Percentiles rank a stretch among this genome's conserved stretches.
phyloP scores from a whole-genome alignment of 805 yeast genomes.

The Candida germanica region DNA sequence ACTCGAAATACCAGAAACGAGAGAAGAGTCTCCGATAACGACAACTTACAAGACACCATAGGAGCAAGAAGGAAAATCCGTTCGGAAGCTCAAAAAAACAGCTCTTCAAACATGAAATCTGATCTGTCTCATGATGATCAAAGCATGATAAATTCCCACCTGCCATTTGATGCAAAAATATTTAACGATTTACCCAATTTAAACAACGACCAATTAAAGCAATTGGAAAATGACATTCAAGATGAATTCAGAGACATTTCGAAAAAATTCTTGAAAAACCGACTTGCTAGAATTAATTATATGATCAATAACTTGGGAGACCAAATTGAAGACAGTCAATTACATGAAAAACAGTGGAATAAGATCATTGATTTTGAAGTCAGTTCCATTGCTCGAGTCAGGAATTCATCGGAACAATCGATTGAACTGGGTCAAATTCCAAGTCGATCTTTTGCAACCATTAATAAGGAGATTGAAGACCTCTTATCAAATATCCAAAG shows the following conservation, averaged over 20 bases:
- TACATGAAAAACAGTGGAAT: slow-evolving; percentile 10
- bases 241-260: slow-evolving; percentile 9
- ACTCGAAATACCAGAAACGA: no score
- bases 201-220: slow-evolving; percentile 9
- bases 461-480: slow-evolving; percentile 30
- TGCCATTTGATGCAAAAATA: background rate
- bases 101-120: background rate
- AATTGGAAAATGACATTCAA: slow-evolving; percentile 9
- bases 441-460: slow-evolving; percentile 20
- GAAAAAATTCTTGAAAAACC: slow-evolving; percentile 7
- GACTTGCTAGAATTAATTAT: slow-evolving; percentile 10
- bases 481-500: slow-evolving; percentile 28
- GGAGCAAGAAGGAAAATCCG: no score
- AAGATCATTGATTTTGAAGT: slow-evolving; percentile 31
- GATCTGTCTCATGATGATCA: background rate
- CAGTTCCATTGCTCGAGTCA: slow-evolving; percentile 31
- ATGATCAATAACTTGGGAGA: slow-evolving; percentile 5
- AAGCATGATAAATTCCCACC: background rate
- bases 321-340: slow-evolving; percentile 8
- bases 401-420: slow-evolving; percentile 30
- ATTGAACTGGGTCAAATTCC: slow-evolving; percentile 16
- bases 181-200: slow-evolving; percentile 6
- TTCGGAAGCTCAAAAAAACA: no score
- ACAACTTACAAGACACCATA: no score
- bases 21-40: no score